Conservation (phyloP, 805 yeast species). For the Scheffersomyces coipomensis region DNA sequence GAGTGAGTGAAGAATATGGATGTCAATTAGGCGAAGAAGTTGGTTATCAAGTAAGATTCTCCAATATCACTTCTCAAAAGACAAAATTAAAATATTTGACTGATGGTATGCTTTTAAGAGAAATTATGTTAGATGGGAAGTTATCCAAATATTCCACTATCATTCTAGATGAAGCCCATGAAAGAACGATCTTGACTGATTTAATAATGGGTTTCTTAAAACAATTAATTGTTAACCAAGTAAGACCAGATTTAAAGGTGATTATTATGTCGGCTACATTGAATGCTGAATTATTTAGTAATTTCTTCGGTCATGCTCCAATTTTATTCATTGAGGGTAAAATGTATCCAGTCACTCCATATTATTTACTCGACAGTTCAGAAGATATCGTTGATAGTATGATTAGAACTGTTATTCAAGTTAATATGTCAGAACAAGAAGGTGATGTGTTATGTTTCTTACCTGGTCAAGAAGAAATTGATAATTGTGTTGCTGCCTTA, state of each 20-base stretch:
- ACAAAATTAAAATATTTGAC: conserved; percentile 86
- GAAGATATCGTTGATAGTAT: conserved; percentile 85
- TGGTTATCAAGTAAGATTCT: conserved; percentile 92
- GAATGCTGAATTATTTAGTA: conserved; percentile 83
- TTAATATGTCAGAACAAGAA: conserved; percentile 72
- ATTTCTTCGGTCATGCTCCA: conserved; percentile 78
- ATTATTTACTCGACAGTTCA: conserved; percentile 59
- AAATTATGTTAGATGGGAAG: conserved; percentile 71
- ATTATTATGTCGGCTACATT: conserved; percentile 96
- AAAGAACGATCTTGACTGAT: conserved; percentile 90
- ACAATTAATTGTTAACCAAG: conserved; percentile 48
- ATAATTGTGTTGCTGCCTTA: conserved; percentile 68
- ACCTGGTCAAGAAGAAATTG: conserved; percentile 98
- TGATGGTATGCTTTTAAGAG: conserved; percentile 96
- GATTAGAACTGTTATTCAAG: conserved; percentile 70
- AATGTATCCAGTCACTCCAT: conserved; percentile 76
- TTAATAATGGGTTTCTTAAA: conserved; percentile 85
- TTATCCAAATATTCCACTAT: conserved; percentile 70
- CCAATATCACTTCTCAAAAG: conserved; percentile 54
- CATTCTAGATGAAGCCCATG: conserved; percentile 96
- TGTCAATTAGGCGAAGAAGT: conserved; percentile 74
- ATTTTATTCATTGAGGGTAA: conserved; percentile 87
- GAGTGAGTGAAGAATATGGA: conserved; percentile 90
- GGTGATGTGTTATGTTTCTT: conserved; percentile 93
- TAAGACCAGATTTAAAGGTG: conserved; percentile 60